Conservation (phyloP, 1,284 basidiomycete species). For the Heterobasidion occidentale region DNA sequence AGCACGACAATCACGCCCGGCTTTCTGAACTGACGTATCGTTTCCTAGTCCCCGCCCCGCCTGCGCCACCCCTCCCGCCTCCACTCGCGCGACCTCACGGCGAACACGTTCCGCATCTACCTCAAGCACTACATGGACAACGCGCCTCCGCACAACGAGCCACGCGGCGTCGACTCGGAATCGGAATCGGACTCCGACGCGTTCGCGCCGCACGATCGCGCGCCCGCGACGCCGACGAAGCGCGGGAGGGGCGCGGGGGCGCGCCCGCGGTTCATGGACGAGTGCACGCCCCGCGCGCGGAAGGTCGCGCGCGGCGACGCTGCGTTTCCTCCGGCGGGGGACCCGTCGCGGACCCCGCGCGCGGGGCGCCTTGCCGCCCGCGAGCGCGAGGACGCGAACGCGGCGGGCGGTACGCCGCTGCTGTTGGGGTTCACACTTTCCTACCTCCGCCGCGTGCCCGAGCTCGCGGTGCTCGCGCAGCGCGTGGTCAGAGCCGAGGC, state of each 20-base stretch:
- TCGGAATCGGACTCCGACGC: constrained; percentile 3
- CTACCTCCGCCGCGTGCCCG: constrained; percentile 66
- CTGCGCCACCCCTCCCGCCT: constrained; percentile 64
- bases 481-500: constrained; percentile 52
- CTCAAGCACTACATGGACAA: constrained; percentile 72
- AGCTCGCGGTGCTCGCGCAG: constrained; percentile 51
- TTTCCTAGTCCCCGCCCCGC: constrained; percentile 32
- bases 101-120: constrained; percentile 64
- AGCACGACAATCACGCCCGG: neutral
- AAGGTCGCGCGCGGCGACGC: neutral
- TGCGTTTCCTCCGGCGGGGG: neutral
- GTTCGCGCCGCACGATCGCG: neutral
- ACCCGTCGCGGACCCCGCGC: neutral
- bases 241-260: neutral
- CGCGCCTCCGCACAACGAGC: constrained; percentile 12
- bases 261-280: neutral
- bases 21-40: neutral
- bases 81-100: constrained; percentile 54
- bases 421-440: constrained; percentile 58
- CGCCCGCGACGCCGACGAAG: constrained; percentile 22
- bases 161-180: constrained; percentile 5
- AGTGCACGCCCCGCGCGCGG: constrained; percentile 14
- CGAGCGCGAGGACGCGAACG: neutral
- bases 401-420: neutral
- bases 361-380: neutral